A percentile compares a stretch with the other conserved stretches of the same genome.
phyloP scores from a whole-genome alignment of 106 monocot genomes.

The Allium fistulosum region DNA sequence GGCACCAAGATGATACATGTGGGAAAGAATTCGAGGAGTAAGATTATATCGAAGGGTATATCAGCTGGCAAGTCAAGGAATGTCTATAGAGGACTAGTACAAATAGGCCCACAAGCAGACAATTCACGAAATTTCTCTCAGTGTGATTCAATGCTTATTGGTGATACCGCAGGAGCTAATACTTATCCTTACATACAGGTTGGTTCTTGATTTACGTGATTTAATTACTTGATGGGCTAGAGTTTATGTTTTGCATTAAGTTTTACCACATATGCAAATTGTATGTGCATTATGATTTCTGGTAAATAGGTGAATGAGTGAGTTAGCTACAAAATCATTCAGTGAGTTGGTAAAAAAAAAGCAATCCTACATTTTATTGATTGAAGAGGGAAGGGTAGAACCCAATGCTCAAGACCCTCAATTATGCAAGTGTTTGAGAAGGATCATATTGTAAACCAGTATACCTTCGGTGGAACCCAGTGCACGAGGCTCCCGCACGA shows the following conservation, averaged over 20 bases:
- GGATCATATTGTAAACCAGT: too few relatives aligned
- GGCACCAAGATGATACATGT: conserved; percentile 98
- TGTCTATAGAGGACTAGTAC: conserved; percentile 86
- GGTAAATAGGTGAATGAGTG: not conserved
- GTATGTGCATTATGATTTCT: not conserved
- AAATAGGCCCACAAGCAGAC: conserved; percentile 56
- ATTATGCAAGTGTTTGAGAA: too few relatives aligned
- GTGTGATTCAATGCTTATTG: conserved; percentile 99
- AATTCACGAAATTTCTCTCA: conserved; percentile 89
- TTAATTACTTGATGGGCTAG: conserved; percentile 1
- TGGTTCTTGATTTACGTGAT: not conserved
- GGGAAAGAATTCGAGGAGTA: conserved; percentile 73
- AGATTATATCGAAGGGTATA: conserved; percentile 90
- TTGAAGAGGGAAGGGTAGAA: too few relatives aligned
- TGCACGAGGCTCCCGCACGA: too few relatives aligned
- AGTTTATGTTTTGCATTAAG: not conserved
- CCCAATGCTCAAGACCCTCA: too few relatives aligned
- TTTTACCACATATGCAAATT: not conserved
- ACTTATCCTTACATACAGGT: conserved; percentile 98
- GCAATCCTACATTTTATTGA: too few relatives aligned
- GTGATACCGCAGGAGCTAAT: conserved; percentile 81
- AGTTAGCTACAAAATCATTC: not conserved
- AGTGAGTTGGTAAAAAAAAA: too few relatives aligned
- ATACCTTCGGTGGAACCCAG: too few relatives aligned
- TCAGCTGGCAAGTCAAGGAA: conserved; percentile 96